Base-by-base conservation (phyloP, 371 early-diverging fungal genomes). In the Funneliformis caledonium region DNA sequence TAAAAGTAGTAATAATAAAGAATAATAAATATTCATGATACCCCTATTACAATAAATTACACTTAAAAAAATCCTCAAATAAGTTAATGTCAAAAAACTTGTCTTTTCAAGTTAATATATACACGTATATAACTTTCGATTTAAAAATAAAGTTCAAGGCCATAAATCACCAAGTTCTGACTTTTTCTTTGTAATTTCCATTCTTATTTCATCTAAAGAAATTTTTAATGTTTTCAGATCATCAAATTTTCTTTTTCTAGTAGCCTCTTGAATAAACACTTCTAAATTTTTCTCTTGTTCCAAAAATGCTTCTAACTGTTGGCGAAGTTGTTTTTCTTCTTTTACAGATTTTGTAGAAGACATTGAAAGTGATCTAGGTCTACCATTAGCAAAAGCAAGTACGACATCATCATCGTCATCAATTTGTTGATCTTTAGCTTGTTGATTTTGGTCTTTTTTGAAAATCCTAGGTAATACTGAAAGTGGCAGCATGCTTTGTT, bases 401-500 rank as follows among this genome's bases (percentile, higher is more conserved):
- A 65, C 64, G 10, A 19, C 33, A 8, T 59, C 48, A 26, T 77
- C 65, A 8, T 76, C 26, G 4, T 77, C 65, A 26, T 45, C 64
- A 33, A 16, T 37, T 47, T 61, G 56, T 12, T 74, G 19, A n/a
- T 64, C 37, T 4, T 48, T 10, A 33, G 19, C 33, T 19, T 43
- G 82, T 52, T 59, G 84, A 47, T 19, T 76, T 69, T 37, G 62
- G 19, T 47, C 70, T 73, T 75, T 72, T 56, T 89, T 88, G 72
- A 89, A 81, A 7, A 90, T 89, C 47, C 88, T 85, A 9, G 97
- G 97, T 76, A 97, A 86, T 84, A 95, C 89, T 31, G 95, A 93
- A 31, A 97, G 88, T 14, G 97, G 93, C 47, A 96, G 89, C 96
- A 97, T 97, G 74, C 96, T 90, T 62, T 89, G 88, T 84, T 97